Evolutionary conservation across 495 filamentous ascomycete species (phyloP), one percentile per base, ranked within the genome.

Genomic region (Penicillium mononematosum): DNA sequence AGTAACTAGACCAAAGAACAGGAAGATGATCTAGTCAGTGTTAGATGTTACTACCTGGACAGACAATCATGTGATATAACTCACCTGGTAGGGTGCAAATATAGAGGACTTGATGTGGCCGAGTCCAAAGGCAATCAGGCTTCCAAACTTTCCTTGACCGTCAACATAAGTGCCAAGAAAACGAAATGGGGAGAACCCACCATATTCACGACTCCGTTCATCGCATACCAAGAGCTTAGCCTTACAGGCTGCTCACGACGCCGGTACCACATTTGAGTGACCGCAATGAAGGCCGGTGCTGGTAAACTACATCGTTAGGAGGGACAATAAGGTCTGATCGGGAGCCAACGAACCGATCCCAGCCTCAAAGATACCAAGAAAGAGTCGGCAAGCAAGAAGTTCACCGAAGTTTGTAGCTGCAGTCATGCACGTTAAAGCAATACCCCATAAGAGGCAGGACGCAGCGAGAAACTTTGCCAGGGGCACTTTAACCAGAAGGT

Each of bases 181-280:
- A 7, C 2, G n/a, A 8, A 2, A 20, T 1, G 6, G n/a, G 19
- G 36, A 17, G n/a, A n/a, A 19, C 71, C 62, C 16, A 80, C 77
- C 78, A 81, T 81, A 51, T 81, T 78, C 22, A 78, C 77, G 25
- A 81, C 71, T 24, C 78, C 78, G 56, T 82, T 82, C 81, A 83
- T 83, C 4, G 80, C 77, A 65, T 86, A 85, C 83, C 83, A 86
- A 14, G 78, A 76, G 27, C 81, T 78, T 36, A 80, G 78, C 31
- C 82, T 66, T 27, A 83, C 71, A 2, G 83, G 83, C 68, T 86
- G 83, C 59, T 86, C 83, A 16, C 72, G 66, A 38, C 83, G 75
- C 54, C 81, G 71, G 63, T 82, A 86, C 83, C 83, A 86, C 81
- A 85, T 84, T 59, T 84, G 81, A 1, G 81, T 82, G 5, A 85